Conservation (phyloP, 2,329 filamentous ascomycete species). For the Penicillium hordei region DNA sequence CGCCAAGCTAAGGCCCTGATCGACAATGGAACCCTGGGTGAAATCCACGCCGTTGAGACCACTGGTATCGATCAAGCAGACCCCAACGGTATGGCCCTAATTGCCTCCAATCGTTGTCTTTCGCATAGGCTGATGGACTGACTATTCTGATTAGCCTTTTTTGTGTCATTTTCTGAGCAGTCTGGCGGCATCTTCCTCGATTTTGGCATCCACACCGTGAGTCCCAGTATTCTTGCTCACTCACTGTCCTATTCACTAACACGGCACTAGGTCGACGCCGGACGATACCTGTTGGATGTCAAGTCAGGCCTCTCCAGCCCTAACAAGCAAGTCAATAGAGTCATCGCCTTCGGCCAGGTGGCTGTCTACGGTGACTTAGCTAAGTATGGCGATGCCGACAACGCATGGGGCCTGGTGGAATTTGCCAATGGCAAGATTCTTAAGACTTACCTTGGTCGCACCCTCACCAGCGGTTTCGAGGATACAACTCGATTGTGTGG, state of each 20-base stretch:
- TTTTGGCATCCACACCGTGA: constrained; percentile 35
- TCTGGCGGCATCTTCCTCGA: constrained; percentile 38
- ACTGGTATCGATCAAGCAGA: constrained; percentile 17
- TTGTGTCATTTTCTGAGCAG: constrained; percentile 34
- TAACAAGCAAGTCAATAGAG: constrained; percentile 19
- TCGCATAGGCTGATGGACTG: background rate
- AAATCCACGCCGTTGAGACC: constrained; percentile 17
- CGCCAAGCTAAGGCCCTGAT: constrained; percentile 13
- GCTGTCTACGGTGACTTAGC: constrained; percentile 15
- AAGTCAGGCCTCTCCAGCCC: constrained; percentile 13
- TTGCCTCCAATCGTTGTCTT: background rate
- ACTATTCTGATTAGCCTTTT: constrained; percentile 25
- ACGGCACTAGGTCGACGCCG: constrained; percentile 12
- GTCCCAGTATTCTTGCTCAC: constrained; percentile 18
- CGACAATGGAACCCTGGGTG: constrained; percentile 14
- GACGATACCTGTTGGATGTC: constrained; percentile 16
- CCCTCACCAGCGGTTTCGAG: constrained; percentile 40
- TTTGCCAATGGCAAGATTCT: constrained; percentile 41
- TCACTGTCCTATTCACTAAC: constrained; percentile 1
- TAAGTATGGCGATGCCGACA: constrained; percentile 16
- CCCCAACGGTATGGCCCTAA: constrained; percentile 11
- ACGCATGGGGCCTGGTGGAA: constrained; percentile 39
- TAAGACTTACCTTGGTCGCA: constrained; percentile 38
- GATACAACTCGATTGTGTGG: constrained; percentile 35
- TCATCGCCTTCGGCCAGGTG: constrained; percentile 15